Base-by-base conservation (phyloP, 208 protist genomes). In the Leishmania aethiopica region DNA sequence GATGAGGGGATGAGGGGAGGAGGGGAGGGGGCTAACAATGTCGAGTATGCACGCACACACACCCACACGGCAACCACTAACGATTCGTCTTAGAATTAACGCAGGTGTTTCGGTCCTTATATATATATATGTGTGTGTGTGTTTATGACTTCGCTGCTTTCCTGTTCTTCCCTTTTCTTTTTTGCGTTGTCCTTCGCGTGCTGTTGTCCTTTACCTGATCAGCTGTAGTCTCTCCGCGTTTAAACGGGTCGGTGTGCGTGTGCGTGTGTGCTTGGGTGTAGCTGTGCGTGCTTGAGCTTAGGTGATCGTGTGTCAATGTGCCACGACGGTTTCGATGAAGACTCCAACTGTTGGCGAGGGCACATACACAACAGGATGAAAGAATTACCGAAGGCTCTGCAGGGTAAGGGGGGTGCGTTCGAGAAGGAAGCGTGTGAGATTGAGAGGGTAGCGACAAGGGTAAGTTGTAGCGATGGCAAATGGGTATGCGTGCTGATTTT, bases 241-340 rank as follows among this genome's bases (percentile, higher is more conserved):
- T 3, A 11, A 42, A 51, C 32, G 69, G 1, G 40, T 32, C 13
- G 35, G 19, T 15, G 37, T 19, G 37, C n/a, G 19, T 78, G 37
- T 60, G n/a, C 59, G 62, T 57, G 37, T 81, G 78, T 57, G 57
- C 60, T 37, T 70, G 55, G 55, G n/a, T 40, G 51, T 51, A 10
- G 0, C 62, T 72, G 22, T 5, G 67, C 47, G 4, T 13, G 57
- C 57, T 25, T 25, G 25, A 8, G 4, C 13, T 6, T 62, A 32
- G 25, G 57, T 62, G 57, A 62, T 25, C 25, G 57, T 62, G 57
- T 62, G 57, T 32, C 3, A 0, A 62, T 62, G 69, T 49, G 19
- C 32, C 13, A 40, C 15, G 32, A 32, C 32, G n/a, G 62, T 40
- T 42, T 69, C 32, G 1, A 40, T 40, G 32, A 69, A 40, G 62